A percentile compares a stretch with the other conserved stretches of the same genome.
Conservation (phyloP, 2,329 filamentous ascomycete genomes). For the Calonectria honghensis region DNA sequence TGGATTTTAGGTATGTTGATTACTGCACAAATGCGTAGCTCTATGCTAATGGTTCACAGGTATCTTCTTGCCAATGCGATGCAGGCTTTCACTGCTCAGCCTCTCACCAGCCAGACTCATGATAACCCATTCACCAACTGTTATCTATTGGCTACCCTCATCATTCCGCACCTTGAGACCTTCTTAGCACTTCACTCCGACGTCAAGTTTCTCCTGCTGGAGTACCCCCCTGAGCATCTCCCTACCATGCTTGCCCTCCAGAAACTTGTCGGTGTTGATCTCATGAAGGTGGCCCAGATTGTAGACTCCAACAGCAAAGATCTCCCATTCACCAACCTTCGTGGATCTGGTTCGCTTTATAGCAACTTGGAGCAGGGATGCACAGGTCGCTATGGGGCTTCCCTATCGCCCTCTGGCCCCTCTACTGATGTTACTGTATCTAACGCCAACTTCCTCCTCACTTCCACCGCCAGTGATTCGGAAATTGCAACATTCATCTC, state of each 20-base stretch:
- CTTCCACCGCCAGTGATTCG: conserved; percentile 70
- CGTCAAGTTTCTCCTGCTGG: conserved; percentile 74
- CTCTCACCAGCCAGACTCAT: conserved; percentile 68
- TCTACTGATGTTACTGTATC: conserved; percentile 63
- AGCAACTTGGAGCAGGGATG: conserved; percentile 50
- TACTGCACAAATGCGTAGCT: not conserved
- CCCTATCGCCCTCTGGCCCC: conserved; percentile 52
- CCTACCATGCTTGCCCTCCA: conserved; percentile 75
- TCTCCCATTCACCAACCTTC: conserved; percentile 63
- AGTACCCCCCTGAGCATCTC: conserved; percentile 75
- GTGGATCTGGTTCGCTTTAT: conserved; percentile 57
- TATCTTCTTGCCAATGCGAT: conserved; percentile 77
- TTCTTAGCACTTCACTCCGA: conserved; percentile 73
- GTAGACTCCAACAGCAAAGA: conserved; percentile 66
- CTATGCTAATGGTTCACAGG: conserved; percentile 58
- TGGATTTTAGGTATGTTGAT: conserved; percentile 73
- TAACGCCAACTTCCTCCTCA: conserved; percentile 75
- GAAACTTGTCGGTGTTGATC: conserved; percentile 72
- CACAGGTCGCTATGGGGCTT: conserved; percentile 45
- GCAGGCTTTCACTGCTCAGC: conserved; percentile 73
- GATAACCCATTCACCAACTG: conserved; percentile 74
- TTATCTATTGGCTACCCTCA: conserved; percentile 72
- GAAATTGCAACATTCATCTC: conserved; percentile 74
- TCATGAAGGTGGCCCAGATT: conserved; percentile 76
- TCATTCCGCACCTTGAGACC: conserved; percentile 77